Conservation (phyloP, 768 basidiomycete genomes). For the Tylopilus sp. region DNA sequence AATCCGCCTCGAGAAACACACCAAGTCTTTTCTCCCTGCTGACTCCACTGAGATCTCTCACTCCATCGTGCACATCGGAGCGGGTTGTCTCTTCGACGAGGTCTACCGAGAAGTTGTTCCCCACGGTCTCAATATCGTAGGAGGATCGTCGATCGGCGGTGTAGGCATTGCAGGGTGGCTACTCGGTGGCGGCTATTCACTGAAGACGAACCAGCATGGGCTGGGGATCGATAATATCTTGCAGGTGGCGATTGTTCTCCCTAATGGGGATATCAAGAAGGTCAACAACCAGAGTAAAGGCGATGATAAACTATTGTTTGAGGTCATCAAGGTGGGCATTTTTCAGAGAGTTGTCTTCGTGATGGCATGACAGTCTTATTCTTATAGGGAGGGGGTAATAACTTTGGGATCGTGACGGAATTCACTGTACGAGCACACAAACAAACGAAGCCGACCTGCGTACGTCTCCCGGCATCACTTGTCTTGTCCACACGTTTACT, state of each 20-base stretch:
- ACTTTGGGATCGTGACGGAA: too few species aligned
- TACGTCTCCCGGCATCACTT: too few species aligned
- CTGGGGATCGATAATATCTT: slow-evolving; percentile 33
- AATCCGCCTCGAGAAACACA: background rate
- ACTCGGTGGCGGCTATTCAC: slow-evolving; percentile 36
- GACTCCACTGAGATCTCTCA: too few species aligned
- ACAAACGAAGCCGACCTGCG: too few species aligned
- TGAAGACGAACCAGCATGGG: slow-evolving; percentile 33
- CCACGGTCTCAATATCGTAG: slow-evolving; percentile 18
- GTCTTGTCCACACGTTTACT: too few species aligned
- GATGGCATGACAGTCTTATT: too few species aligned
- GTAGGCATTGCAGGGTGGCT: slow-evolving; percentile 34
- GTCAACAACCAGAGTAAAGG: background rate
- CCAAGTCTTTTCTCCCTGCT: too few species aligned
- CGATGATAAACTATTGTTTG: too few species aligned
- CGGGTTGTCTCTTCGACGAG: slow-evolving; percentile 29
- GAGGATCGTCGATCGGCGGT: slow-evolving; percentile 18
- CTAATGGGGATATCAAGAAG: slow-evolving; percentile 20
- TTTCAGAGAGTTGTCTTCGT: too few species aligned
- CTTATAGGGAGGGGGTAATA: too few species aligned
- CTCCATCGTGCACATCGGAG: slow-evolving; percentile 20
- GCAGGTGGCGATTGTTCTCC: slow-evolving; percentile 17
- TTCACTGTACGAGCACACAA: too few species aligned
- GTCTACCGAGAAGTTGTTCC: slow-evolving; percentile 21
- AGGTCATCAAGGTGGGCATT: too few species aligned